Percentiles rank a stretch among this genome's conserved stretches.
These are phyloP conservation scores for Umbelopsis isabellina DNA, from an alignment of 192 early-diverging fungal species.

Conservation along the genomic window DNA sequence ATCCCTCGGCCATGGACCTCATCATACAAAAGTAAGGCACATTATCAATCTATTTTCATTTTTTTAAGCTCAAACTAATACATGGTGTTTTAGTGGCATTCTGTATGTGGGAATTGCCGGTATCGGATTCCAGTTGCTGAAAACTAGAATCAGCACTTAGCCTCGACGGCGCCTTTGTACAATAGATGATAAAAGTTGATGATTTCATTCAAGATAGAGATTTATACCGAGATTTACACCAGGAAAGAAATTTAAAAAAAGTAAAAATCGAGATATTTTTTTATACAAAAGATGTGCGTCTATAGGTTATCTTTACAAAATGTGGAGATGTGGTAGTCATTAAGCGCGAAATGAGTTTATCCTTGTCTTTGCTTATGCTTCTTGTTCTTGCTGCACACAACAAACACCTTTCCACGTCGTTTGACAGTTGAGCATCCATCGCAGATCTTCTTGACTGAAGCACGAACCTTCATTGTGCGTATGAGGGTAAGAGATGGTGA, in stretches of 20 bases:
- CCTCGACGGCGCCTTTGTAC: background rate
- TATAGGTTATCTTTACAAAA: slow-evolving; percentile 21
- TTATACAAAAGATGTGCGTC: slow-evolving; percentile 17
- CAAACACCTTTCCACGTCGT: slow-evolving; percentile 82
- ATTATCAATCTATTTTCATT: background rate
- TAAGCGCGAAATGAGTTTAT: slow-evolving; percentile 41
- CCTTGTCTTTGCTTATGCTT: slow-evolving; percentile 96
- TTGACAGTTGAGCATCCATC: slow-evolving; percentile 87
- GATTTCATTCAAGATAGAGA: background rate
- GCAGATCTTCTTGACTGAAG: slow-evolving; percentile 89
- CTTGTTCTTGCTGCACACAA: slow-evolving; percentile 88
- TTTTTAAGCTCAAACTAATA: background rate
- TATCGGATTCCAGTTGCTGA: slow-evolving; percentile 62
- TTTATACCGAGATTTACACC: background rate
- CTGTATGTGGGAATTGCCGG: slow-evolving; percentile 49
- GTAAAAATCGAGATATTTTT: no score
- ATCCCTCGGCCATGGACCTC: slow-evolving; percentile 63
- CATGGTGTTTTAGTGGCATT: slow-evolving; percentile 18
- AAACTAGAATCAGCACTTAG: slow-evolving; percentile 31
- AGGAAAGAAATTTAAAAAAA: background rate
- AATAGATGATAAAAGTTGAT: background rate
- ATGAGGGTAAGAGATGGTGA: slow-evolving; percentile 30
- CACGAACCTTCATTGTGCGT: slow-evolving; percentile 86
- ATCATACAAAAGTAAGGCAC: slow-evolving; percentile 22
- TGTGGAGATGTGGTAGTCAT: slow-evolving; percentile 10